Conservation (phyloP, 345 rosid species). For the Hibiscus mutabilis region DNA sequence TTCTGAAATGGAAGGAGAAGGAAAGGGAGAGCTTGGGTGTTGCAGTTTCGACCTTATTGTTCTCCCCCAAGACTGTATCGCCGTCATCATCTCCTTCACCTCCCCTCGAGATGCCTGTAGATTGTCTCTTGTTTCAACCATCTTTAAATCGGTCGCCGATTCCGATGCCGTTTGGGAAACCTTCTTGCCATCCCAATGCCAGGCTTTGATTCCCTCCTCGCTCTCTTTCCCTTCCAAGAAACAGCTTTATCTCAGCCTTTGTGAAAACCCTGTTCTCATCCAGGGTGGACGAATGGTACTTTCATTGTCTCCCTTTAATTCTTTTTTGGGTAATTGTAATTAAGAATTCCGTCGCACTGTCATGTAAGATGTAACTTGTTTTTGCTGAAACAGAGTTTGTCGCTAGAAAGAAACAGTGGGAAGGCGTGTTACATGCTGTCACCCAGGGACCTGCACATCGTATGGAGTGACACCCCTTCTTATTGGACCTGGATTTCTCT, state of each 20-base stretch:
- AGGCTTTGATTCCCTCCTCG: conserved; percentile 19
- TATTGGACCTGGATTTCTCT: conserved; percentile 38
- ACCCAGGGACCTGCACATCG: conserved; percentile 29
- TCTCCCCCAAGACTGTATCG: conserved; percentile 47
- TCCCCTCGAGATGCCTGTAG: conserved; percentile 43
- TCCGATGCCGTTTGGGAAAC: conserved; percentile 60
- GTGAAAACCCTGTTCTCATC: conserved; percentile 37
- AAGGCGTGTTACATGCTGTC: conserved; percentile 41
- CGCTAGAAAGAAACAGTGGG: conserved; percentile 29
- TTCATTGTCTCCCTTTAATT: neutral
- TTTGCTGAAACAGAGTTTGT: conserved; percentile 27
- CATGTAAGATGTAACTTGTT: neutral
- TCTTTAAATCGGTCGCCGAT: conserved; percentile 35
- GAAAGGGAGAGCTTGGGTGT: neutral
- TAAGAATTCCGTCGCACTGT: neutral
- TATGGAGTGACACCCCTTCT: conserved; percentile 31
- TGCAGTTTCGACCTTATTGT: neutral
- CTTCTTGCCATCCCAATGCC: conserved; percentile 45
- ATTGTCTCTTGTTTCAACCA: conserved; percentile 36
- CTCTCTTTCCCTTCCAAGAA: conserved; percentile 32
- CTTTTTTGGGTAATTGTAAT: neutral
- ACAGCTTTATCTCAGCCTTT: conserved; percentile 34
- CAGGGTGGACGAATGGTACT: conserved; percentile 53
- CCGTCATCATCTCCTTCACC: conserved; percentile 36
- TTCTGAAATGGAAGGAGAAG: neutral